A percentile compares a stretch with the other conserved stretches of the same genome.
phyloP scores from a whole-genome alignment of 2,329 filamentous ascomycete species.

The Colletotrichum sp. region DNA sequence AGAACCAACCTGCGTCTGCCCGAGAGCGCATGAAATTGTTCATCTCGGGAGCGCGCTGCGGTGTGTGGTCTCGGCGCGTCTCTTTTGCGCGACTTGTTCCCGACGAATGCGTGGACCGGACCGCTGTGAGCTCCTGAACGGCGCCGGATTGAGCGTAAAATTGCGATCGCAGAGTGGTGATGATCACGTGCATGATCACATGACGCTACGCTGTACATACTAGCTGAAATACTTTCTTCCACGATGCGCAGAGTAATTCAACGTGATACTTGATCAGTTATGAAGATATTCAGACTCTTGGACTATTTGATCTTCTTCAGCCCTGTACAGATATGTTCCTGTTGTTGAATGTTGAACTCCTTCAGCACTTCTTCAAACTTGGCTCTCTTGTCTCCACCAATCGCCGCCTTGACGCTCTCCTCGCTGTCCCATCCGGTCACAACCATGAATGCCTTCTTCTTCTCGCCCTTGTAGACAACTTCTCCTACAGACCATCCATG shows the following conservation, averaged over 20 bases:
- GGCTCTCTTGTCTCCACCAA: neutral
- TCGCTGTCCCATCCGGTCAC: neutral
- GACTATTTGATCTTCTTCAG: neutral
- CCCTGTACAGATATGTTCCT: neutral
- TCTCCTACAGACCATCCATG: neutral
- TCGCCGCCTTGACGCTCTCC: neutral
- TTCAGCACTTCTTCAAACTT: neutral
- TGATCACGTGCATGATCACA: too few species aligned
- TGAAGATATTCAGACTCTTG: accelerated
- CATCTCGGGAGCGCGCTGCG: conserved; percentile 21
- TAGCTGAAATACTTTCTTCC: too few species aligned
- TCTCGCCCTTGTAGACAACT: neutral
- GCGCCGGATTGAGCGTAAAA: neutral
- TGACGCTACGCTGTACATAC: too few species aligned
- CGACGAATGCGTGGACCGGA: neutral
- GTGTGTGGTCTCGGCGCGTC: neutral
- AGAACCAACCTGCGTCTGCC: conserved; percentile 50
- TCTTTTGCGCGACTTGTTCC: neutral
- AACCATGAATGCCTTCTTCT: neutral
- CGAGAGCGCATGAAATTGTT: conserved; percentile 27
- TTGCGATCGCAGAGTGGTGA: neutral
- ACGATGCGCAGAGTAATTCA: too few species aligned
- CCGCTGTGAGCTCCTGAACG: neutral
- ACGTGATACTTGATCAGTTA: too few species aligned
- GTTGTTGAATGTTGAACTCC: neutral